These are phyloP conservation scores for Ustilago tritici DNA, from an alignment of 1,284 basidiomycete species.

Conservation along the genomic window DNA sequence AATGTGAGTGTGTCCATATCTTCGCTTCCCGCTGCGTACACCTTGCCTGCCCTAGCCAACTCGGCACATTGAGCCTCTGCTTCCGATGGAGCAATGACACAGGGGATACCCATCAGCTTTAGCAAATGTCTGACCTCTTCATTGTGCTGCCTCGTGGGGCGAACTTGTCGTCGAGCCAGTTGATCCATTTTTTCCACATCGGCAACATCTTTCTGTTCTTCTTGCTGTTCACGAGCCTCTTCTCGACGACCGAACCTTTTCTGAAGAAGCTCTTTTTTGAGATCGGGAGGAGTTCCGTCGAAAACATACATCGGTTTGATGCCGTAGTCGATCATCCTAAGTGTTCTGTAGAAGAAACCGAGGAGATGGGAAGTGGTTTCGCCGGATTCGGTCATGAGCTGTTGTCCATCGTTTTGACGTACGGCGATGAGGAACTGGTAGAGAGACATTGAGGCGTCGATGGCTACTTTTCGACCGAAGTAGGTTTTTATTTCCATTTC, in stretches of 20 bases:
- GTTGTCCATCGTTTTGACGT: constrained; percentile 92
- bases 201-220: constrained; percentile 92
- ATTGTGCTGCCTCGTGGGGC: constrained; percentile 95
- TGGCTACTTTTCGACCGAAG: constrained; percentile 92
- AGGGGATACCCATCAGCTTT: constrained; percentile 95
- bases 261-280: constrained; percentile 95
- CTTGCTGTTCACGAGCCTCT: constrained; percentile 92
- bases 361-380: constrained; percentile 93
- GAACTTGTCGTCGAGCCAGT: constrained; percentile 89
- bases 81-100: constrained; percentile 87
- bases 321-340: constrained; percentile 96
- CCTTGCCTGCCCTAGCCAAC: constrained; percentile 92
- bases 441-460: constrained; percentile 78
- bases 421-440: constrained; percentile 97
- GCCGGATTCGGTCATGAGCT: constrained; percentile 94
- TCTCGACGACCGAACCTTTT: constrained; percentile 91
- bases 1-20: constrained; percentile 99
- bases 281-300: constrained; percentile 95
- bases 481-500: constrained; percentile 93
- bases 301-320: constrained; percentile 99
- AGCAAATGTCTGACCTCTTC: constrained; percentile 91
- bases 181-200: constrained; percentile 87
- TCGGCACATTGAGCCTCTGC: constrained; percentile 99
- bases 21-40: constrained; percentile 96
- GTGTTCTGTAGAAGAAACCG: constrained; percentile 91